Base-by-base conservation (phyloP, 192 early-diverging fungal species). In the Coemansia sp. region DNA sequence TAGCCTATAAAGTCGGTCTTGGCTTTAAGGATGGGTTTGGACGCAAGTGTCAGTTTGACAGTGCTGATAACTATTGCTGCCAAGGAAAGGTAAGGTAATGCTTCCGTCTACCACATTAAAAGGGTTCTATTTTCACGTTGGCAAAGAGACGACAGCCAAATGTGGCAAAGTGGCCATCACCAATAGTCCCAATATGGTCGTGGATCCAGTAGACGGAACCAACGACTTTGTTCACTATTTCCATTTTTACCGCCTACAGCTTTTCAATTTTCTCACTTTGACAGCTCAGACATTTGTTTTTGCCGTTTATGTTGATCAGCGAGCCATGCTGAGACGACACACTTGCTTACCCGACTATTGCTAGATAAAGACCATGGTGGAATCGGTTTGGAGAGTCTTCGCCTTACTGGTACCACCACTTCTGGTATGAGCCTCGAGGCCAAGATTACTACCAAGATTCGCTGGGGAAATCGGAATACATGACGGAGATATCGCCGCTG, bases 401-500 rank as follows among this genome's bases (percentile, higher is more conserved):
- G 97, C 7, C 78, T 89, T 33, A 72, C 90, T 0, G 97, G 96
- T 1, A 89, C 90, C 29, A 95, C 92, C 3, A 91, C 93, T 0
- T 72, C 95, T 27, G 91, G 91, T 60, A 85, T 96, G 83, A 90
- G 91, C 62, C 81, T 88, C 38, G 89, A 95, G 34, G 95, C 95
- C 11, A 89, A 92, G 49, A 96, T 95, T 27, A 84, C 88, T 15
- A 79, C 90, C 8, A 96, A 99, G 71, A 73, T 92, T 8, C 98
- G 95, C 78, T 99, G 95, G 93, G 27, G 97, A 99, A 76, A 86
- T 90, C 47, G 97, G 96, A 7, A 86, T 73, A 11, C 84, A 81
- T 49, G 63, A 67, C 54, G 95, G 95, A 94, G 97, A 99, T 76
- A 91, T 98, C 41, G 90, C 91, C 22, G 97, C 96, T 18, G 95